Conservation (phyloP, 805 yeast species). For the Candida qinlingensis region DNA sequence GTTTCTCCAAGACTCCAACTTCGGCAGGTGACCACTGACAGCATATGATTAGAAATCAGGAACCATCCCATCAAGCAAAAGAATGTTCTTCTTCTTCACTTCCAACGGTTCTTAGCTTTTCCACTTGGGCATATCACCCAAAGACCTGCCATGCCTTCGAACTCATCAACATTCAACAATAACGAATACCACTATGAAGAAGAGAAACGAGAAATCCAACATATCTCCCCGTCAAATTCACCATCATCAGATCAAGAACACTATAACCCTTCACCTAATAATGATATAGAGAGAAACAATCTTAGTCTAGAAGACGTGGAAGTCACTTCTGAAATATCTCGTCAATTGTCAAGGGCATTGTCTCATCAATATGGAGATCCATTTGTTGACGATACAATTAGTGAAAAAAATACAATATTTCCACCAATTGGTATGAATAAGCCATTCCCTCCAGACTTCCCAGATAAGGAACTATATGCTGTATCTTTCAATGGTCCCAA, state of each 20-base stretch:
- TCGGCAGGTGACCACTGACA: too few species aligned
- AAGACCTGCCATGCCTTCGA: too few species aligned
- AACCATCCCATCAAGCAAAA: too few species aligned
- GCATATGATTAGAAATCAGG: too few species aligned
- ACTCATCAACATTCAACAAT: too few species aligned
- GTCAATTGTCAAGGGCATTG: not conserved
- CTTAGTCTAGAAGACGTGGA: constrained; percentile 2
- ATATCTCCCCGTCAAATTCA: not conserved
- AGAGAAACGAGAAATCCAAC: too few species aligned
- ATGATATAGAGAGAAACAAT: not conserved
- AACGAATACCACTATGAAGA: not conserved
- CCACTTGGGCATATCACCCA: too few species aligned
- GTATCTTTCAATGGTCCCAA: constrained; percentile 74
- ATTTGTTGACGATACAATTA: not conserved
- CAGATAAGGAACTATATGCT: constrained; percentile 59
- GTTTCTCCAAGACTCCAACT: too few species aligned
- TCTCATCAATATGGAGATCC: constrained; percentile 1
- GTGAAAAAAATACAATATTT: not conserved
- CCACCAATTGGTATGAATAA: constrained; percentile 66
- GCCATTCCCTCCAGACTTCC: constrained; percentile 37
- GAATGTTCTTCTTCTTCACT: too few species aligned
- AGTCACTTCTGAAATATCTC: not conserved
- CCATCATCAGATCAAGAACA: too few species aligned
- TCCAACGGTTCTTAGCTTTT: too few species aligned
- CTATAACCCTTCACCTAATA: not conserved